Conservation (phyloP, 2,329 filamentous ascomycete genomes). For the Trichoderma semiorbis region DNA sequence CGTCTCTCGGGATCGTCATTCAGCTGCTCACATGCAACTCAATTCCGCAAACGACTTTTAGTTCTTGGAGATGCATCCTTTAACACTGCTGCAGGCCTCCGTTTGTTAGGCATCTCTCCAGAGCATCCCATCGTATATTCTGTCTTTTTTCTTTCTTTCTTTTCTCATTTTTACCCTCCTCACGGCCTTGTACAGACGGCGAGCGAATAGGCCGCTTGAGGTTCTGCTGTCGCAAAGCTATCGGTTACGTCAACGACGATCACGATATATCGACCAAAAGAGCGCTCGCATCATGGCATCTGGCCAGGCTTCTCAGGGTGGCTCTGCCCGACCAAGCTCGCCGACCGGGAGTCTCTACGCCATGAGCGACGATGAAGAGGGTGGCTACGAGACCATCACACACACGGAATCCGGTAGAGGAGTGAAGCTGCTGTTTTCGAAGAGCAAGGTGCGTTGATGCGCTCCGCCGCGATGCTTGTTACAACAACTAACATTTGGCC, state of each 20-base stretch:
- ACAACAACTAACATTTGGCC: constrained; percentile 14
- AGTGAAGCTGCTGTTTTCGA: constrained; percentile 91
- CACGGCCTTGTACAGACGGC: neutral
- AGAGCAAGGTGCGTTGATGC: constrained; percentile 71
- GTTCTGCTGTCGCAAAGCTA: neutral
- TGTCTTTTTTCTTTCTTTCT: neutral
- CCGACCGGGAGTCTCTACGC: constrained; percentile 90
- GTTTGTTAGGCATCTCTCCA: neutral
- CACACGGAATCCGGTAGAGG: constrained; percentile 73
- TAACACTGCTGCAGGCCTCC: neutral
- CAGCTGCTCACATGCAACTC: constrained; percentile 19
- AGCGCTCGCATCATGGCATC: constrained; percentile 13
- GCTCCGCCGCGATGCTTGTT: neutral
- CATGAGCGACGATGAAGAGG: constrained; percentile 93
- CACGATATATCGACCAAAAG: neutral
- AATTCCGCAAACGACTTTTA: constrained; percentile 3
- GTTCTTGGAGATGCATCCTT: neutral
- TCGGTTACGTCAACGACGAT: constrained; percentile 7
- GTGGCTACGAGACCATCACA: constrained; percentile 90
- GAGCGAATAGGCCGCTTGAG: neutral
- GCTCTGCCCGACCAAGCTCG: constrained; percentile 46
- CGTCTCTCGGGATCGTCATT: constrained; percentile 17
- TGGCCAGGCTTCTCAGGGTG: neutral
- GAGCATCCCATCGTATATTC: neutral
- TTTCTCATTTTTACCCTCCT: neutral